Evolutionary conservation across 2,329 filamentous ascomycete species (phyloP).

Genomic region (Cladorrhinum sp.): DNA sequence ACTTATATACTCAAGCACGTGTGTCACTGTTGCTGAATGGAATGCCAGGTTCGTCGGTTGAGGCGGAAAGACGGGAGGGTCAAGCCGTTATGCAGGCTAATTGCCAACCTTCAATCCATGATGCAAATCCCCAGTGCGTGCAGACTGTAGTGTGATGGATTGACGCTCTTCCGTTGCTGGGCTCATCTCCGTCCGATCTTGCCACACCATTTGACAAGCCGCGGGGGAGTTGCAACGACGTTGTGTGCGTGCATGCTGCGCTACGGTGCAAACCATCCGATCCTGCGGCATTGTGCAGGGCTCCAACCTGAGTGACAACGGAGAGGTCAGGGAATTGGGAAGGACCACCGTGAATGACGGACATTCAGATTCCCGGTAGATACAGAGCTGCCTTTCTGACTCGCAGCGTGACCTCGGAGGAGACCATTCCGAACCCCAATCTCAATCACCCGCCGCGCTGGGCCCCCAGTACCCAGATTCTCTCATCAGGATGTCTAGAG

Average conservation of each 20-base stretch:
- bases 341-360: background rate
- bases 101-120: background rate
- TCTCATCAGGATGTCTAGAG: too few species aligned
- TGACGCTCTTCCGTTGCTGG: too few species aligned
- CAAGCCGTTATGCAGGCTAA: slow-evolving; percentile 7
- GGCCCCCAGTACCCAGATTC: background rate
- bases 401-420: slow-evolving; percentile 14
- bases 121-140: background rate
- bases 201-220: too few species aligned
- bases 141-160: background rate
- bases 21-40: slow-evolving; percentile 8
- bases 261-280: background rate
- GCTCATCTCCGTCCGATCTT: background rate
- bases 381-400: too few species aligned
- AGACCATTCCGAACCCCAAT: slow-evolving; percentile 16
- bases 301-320: background rate
- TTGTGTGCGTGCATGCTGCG: background rate
- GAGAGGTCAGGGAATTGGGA: background rate
- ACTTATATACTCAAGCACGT: slow-evolving; percentile 7
- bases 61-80: slow-evolving; percentile 12
- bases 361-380: too few species aligned
- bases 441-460: background rate
- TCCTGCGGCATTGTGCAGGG: background rate
- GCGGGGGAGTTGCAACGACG: too few species aligned
- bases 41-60: slow-evolving; percentile 1